phyloP scores from a whole-genome alignment of 495 filamentous ascomycete genomes.

The Cairneyella variabilis region DNA sequence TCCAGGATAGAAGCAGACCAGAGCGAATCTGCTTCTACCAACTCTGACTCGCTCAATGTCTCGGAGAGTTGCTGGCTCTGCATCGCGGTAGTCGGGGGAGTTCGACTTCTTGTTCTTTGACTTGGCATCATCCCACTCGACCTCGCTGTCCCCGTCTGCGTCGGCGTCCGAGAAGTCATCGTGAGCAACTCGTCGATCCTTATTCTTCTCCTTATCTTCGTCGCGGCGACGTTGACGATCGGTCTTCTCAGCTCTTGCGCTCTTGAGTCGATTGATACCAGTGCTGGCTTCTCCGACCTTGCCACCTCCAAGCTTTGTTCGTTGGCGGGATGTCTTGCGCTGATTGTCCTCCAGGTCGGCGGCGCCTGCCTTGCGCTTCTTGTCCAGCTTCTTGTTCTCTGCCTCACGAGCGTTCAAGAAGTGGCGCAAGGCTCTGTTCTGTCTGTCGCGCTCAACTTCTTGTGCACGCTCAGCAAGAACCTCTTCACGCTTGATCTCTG shows the following conservation, averaged over 20 bases:
- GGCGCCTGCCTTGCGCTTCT: conserved; percentile 78
- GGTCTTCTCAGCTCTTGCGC: conserved; percentile 78
- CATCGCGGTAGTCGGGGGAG: conserved; percentile 46
- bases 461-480: conserved; percentile 85
- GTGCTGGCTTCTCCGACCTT: conserved; percentile 75
- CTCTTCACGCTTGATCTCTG: conserved; percentile 85
- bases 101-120: conserved; percentile 33
- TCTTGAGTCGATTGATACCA: conserved; percentile 78
- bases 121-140: conserved; percentile 59
- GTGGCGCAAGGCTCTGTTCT: conserved; percentile 80
- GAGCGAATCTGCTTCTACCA: conserved; percentile 73
- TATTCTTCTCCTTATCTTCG: conserved; percentile 56
- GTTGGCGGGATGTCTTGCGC: conserved; percentile 77
- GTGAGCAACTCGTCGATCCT: conserved; percentile 43
- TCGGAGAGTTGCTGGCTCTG: conserved; percentile 59
- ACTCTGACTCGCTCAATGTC: conserved; percentile 81
- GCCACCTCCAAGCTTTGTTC: conserved; percentile 71
- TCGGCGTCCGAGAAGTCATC: conserved; percentile 57
- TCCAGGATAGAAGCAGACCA: conserved; percentile 85
- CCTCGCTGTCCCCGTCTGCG: conserved; percentile 75
- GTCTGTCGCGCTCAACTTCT: conserved; percentile 71
- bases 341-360: conserved; percentile 66
- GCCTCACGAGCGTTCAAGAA: conserved; percentile 66
- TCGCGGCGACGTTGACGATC: conserved; percentile 71
- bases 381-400: conserved; percentile 47